Conservation (phyloP, 148 eudicot genomes). For the Oxyria digyna region DNA sequence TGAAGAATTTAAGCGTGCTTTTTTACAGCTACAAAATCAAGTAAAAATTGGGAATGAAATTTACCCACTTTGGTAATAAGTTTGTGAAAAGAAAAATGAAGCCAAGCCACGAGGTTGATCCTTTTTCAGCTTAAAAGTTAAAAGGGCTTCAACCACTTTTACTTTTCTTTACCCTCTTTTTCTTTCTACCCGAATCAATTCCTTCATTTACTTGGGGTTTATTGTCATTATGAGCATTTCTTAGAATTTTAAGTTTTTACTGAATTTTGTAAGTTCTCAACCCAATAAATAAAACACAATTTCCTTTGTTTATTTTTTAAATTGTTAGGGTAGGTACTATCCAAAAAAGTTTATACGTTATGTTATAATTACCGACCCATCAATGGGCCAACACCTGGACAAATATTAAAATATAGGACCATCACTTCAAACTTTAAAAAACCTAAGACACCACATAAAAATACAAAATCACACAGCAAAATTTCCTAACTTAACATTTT, state of each 20-base stretch:
- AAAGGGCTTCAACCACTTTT: not conserved
- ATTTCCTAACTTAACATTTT: not conserved
- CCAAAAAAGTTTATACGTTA: not conserved
- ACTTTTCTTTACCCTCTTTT: slow-evolving; percentile 7
- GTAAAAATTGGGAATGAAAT: not conserved
- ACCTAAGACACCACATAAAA: not conserved
- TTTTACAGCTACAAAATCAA: not conserved
- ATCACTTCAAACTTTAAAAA: not conserved
- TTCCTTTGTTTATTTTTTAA: not conserved
- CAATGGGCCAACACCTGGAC: no score
- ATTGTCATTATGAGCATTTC: not conserved
- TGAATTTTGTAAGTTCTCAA: not conserved
- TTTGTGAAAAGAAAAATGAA: not conserved
- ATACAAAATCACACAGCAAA: not conserved
- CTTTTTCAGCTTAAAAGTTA: slow-evolving; percentile 2
- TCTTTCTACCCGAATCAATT: not conserved
- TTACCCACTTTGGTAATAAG: not conserved
- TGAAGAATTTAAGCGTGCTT: not conserved
- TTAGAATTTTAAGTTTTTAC: not conserved
- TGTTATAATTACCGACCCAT: no score
- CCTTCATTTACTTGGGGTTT: slow-evolving; percentile 1
- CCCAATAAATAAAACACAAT: not conserved
- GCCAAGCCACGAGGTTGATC: slow-evolving; percentile 1
- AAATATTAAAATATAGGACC: not conserved
- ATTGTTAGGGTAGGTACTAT: not conserved